These are phyloP conservation scores for Magnusiomyces sp. DNA, from an alignment of 1,139 yeast genomes.

Conservation along the genomic window DNA sequence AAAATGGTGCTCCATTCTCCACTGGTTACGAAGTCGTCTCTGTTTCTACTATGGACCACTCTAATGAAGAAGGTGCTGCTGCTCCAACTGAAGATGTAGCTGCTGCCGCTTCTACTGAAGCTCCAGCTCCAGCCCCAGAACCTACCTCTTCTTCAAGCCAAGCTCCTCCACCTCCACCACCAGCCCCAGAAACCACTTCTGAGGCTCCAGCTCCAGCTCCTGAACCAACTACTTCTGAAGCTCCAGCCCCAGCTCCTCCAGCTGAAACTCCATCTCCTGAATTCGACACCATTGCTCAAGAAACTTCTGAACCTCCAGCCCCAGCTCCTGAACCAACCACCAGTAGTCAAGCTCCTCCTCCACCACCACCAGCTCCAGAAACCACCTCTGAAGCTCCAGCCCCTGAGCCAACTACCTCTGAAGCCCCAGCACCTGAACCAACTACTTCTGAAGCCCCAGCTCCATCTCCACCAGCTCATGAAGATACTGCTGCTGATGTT, in stretches of 20 bases:
- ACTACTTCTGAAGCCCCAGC: constrained; percentile 25
- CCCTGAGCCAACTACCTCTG: constrained; percentile 23
- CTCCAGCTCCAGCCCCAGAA: constrained; percentile 22
- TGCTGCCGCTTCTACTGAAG: constrained; percentile 14
- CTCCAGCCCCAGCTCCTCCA: constrained; percentile 19
- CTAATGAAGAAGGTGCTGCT: constrained; percentile 10
- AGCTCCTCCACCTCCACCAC: constrained; percentile 15
- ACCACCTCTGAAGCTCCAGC: constrained; percentile 20
- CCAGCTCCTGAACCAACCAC: constrained; percentile 23
- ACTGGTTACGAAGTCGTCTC: constrained; percentile 25
- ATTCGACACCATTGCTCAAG: neutral
- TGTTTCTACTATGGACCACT: constrained; percentile 34
- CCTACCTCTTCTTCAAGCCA: constrained; percentile 22
- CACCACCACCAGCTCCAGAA: constrained; percentile 17
- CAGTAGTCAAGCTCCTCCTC: constrained; percentile 16
- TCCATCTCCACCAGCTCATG: constrained; percentile 21
- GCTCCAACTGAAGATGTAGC: constrained; percentile 14
- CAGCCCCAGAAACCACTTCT: constrained; percentile 29
- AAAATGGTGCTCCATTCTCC: constrained; percentile 27
- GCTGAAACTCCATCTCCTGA: constrained; percentile 16
- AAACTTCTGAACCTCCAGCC: constrained; percentile 4
- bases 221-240: constrained; percentile 20
- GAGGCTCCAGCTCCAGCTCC: constrained; percentile 14
- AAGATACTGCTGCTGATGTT: constrained; percentile 19
- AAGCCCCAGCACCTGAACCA: constrained; percentile 24